Percentiles rank a stretch among this genome's conserved stretches.
These are phyloP conservation scores for Crithidia bombi DNA, from an alignment of 208 protist species.

Conservation along the genomic window DNA sequence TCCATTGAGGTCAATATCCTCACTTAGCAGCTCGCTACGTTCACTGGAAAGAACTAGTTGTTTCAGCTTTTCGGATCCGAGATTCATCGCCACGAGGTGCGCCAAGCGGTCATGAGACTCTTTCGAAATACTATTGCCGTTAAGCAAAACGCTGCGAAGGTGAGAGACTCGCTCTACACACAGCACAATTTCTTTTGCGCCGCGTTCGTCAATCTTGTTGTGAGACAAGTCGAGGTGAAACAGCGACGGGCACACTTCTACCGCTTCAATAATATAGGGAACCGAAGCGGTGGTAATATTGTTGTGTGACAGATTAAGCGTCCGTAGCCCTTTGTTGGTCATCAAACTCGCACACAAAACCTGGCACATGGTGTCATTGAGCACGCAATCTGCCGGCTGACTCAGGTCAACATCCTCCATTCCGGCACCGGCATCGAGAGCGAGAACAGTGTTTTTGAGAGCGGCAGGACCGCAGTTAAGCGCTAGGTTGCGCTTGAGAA, in stretches of 20 bases:
- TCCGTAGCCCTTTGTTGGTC: conserved; percentile 46
- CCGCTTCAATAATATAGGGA: conserved; percentile 61
- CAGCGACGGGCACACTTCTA: conserved; percentile 58
- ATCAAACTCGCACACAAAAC: conserved; percentile 61
- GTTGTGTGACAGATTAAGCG: conserved; percentile 74
- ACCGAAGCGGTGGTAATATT: conserved; percentile 56
- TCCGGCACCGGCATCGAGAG: conserved; percentile 52
- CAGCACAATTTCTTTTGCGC: conserved; percentile 49
- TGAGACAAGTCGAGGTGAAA: conserved; percentile 62
- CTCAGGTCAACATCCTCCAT: conserved; percentile 63
- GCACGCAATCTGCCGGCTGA: conserved; percentile 31
- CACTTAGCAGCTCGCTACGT: conserved; percentile 41
- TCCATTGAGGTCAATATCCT: conserved; percentile 74
- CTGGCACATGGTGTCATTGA: conserved; percentile 68
- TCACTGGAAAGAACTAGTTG: conserved; percentile 50
- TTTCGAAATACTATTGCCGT: conserved; percentile 61
- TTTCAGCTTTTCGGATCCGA: conserved; percentile 72
- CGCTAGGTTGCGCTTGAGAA: conserved; percentile 59
- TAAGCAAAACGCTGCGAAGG: conserved; percentile 45
- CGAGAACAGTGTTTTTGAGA: conserved; percentile 65
- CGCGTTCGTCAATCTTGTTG: conserved; percentile 77
- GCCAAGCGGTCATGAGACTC: conserved; percentile 48
- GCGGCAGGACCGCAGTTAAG: conserved; percentile 67
- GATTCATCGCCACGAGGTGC: conserved; percentile 75
- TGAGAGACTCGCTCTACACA: conserved; percentile 51